Conservation (phyloP, 2,329 filamentous ascomycete species). For the Dothistroma pini region DNA sequence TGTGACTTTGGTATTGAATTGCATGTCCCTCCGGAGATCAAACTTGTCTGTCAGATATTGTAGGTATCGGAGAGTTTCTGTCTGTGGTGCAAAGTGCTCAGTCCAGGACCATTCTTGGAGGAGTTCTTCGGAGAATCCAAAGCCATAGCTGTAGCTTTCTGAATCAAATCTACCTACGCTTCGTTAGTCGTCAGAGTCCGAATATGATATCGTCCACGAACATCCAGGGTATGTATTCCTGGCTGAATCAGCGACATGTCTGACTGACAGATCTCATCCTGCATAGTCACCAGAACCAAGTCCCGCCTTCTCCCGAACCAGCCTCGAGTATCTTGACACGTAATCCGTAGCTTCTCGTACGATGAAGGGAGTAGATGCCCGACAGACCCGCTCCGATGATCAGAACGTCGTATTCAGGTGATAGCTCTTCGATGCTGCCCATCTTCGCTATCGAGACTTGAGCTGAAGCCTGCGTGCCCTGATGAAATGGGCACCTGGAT, state of each 20-base stretch:
- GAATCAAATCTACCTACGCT: conserved; percentile 12
- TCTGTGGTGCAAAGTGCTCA: conserved; percentile 35
- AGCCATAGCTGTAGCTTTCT: conserved; percentile 25
- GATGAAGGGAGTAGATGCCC: conserved; percentile 40
- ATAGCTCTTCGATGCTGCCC: conserved; percentile 3
- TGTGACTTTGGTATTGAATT: conserved; percentile 40
- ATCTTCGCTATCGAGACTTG: background rate
- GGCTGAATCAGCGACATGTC: conserved; percentile 28
- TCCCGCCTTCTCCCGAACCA: conserved; percentile 31
- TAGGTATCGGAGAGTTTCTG: conserved; percentile 37
- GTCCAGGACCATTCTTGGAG: conserved; percentile 35
- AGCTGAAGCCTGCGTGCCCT: background rate
- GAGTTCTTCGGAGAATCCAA: conserved; percentile 31
- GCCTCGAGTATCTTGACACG: conserved; percentile 28
- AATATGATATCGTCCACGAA: background rate
- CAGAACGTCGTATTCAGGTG: conserved; percentile 20
- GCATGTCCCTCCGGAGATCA: conserved; percentile 38
- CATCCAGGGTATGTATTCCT: conserved; percentile 40
- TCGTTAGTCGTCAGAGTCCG: background rate
- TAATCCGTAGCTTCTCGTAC: conserved; percentile 35
- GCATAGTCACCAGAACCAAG: conserved; percentile 30
- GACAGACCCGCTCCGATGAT: conserved; percentile 41
- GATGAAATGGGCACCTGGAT: background rate
- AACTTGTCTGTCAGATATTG: conserved; percentile 34
- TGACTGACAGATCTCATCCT: conserved; percentile 37